Evolutionary conservation across 2,329 filamentous ascomycete species (phyloP).

Genomic region (Cladophialophora exuberans): DNA sequence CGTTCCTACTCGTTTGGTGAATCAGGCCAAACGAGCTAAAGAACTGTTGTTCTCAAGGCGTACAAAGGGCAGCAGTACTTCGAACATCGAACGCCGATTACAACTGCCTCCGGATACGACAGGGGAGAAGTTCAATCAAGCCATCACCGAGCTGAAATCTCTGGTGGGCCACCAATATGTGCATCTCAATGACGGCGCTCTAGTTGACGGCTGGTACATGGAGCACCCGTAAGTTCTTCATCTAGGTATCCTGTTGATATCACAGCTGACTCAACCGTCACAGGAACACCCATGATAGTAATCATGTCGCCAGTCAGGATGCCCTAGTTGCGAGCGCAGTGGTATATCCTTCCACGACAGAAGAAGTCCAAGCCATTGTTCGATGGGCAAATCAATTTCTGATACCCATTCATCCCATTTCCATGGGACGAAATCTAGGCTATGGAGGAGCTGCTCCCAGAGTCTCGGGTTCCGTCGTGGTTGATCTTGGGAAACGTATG

Average conservation of each 20-base stretch:
- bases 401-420: conserved; percentile 41
- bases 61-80: conserved; percentile 1
- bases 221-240: conserved; percentile 11
- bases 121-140: conserved; percentile 10
- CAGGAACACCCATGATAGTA: conserved; percentile 17
- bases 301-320: conserved; percentile 15
- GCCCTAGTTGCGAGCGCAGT: conserved; percentile 15
- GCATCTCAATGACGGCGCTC: conserved; percentile 11
- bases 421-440: conserved; percentile 35
- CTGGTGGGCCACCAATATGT: conserved; percentile 9
- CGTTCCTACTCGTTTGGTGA: conserved; percentile 4
- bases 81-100: not conserved
- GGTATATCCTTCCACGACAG: conserved; percentile 13
- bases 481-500: conserved; percentile 49
- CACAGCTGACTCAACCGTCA: not conserved
- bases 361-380: conserved; percentile 23
- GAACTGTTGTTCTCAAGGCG: conserved; percentile 11
- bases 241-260: not conserved
- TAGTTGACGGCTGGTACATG: conserved; percentile 17
- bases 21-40: conserved; percentile 15
- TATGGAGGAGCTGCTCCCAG: conserved; percentile 50
- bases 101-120: conserved; percentile 13
- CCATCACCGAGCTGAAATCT: conserved; percentile 4
- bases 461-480: conserved; percentile 46
- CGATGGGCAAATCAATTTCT: conserved; percentile 34